Evolutionary conservation across 805 yeast species (phyloP).

Genomic region (Yarrowia bubula): DNA sequence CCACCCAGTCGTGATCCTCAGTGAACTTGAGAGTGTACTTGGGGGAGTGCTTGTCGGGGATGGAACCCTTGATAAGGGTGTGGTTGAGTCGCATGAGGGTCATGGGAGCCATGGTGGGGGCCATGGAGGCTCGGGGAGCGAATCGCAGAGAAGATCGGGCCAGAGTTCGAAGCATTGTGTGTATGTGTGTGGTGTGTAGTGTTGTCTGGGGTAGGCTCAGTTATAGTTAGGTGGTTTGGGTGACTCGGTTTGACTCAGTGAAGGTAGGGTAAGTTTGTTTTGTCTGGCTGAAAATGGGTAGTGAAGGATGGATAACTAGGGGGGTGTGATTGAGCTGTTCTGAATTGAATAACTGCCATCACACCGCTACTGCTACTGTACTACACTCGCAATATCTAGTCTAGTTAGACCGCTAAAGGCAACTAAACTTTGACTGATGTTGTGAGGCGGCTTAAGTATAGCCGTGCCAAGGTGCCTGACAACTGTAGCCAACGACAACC

Average conservation of each 20-base stretch:
- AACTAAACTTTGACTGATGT: background rate
- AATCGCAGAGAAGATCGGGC: slow-evolving; percentile 25
- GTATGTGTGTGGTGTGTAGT: background rate
- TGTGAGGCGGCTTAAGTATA: background rate
- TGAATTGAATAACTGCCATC: too few relatives aligned
- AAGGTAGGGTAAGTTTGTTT: slow-evolving; percentile 21
- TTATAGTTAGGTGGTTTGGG: slow-evolving; percentile 2
- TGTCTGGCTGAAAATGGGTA: too few relatives aligned
- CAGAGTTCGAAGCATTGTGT: slow-evolving; percentile 26
- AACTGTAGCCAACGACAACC: background rate
- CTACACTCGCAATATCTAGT: too few relatives aligned
- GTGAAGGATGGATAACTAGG: too few relatives aligned
- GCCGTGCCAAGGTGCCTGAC: background rate
- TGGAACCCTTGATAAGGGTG: slow-evolving; percentile 35
- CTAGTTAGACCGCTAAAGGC: background rate
- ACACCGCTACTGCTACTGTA: too few relatives aligned
- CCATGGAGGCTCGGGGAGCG: slow-evolving; percentile 26
- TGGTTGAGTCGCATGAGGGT: slow-evolving; percentile 36
- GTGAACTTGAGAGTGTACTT: slow-evolving; percentile 47
- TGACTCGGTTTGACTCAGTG: slow-evolving; percentile 26
- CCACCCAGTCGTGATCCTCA: slow-evolving; percentile 92
- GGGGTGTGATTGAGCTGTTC: too few relatives aligned
- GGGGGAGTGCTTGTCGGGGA: slow-evolving; percentile 36
- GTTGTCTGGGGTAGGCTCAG: slow-evolving; percentile 19
- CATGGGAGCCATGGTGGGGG: slow-evolving; percentile 1